phyloP scores from a whole-genome alignment of 2,329 filamentous ascomycete species.

The Apiospora marii region DNA sequence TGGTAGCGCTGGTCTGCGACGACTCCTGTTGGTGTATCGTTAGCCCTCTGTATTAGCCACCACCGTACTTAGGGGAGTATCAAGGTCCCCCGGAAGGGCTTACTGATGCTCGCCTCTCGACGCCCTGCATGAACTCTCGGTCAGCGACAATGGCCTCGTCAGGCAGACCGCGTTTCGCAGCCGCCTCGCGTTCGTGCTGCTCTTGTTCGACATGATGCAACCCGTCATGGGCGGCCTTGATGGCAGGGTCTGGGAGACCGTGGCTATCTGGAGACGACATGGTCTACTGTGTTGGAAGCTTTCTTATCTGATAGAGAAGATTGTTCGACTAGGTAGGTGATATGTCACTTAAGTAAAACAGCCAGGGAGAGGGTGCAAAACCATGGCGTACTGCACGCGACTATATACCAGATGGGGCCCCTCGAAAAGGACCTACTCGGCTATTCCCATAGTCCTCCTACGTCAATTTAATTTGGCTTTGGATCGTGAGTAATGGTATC shows the following conservation, averaged over 20 bases:
- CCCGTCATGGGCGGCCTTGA: constrained; percentile 22
- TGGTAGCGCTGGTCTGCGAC: constrained; percentile 22
- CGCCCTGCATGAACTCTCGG: constrained; percentile 22
- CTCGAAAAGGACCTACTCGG: background rate
- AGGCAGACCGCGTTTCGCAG: constrained; percentile 6
- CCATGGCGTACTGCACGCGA: background rate
- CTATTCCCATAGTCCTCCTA: background rate
- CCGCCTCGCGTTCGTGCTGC: constrained; percentile 20
- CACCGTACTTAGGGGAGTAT: background rate
- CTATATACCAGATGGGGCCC: background rate
- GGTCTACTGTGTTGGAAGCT: background rate
- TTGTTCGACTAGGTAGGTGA: background rate
- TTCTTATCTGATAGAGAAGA: background rate
- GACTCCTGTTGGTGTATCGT: constrained; percentile 2
- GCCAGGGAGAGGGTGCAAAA: background rate
- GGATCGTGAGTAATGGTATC: constrained; percentile 11
- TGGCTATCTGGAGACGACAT: constrained; percentile 16
- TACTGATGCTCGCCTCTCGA: constrained; percentile 21
- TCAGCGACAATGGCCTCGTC: constrained; percentile 19
- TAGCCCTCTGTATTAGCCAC: background rate
- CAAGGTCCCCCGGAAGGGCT: background rate
- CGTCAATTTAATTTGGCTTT: constrained; percentile 18
- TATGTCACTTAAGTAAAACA: background rate
- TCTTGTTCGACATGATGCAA: constrained; percentile 22
- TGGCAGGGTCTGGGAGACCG: constrained; percentile 22